phyloP scores from a whole-genome alignment of 2,329 filamentous ascomycete species.

The Botrytis medusae region DNA sequence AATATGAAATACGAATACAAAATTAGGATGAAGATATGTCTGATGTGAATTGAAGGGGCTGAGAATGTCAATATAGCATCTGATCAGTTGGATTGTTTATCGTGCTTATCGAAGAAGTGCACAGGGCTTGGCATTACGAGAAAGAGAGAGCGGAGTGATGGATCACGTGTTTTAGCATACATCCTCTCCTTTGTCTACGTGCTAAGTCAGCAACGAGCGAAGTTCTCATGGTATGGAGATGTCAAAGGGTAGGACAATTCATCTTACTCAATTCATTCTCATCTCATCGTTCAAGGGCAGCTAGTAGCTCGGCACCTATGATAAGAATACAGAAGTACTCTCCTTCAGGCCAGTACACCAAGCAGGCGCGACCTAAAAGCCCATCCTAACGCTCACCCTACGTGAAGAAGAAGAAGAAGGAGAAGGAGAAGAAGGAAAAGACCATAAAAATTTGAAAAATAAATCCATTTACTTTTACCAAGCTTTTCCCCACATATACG shows the following conservation, averaged over 20 bases:
- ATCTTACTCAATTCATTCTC: not conserved
- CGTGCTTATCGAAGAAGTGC: not conserved
- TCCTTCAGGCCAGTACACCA: not conserved
- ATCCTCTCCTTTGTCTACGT: not conserved
- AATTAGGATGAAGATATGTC: not conserved
- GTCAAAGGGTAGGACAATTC: not conserved
- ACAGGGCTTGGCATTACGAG: constrained; percentile 7
- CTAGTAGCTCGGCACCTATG: not conserved
- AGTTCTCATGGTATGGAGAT: not conserved
- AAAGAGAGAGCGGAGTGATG: not conserved
- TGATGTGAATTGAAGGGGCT: not conserved
- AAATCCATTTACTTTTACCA: not conserved
- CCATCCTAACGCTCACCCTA: not conserved
- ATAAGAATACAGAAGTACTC: not conserved
- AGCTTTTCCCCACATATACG: not conserved
- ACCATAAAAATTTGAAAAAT: not conserved
- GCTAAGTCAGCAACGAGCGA: not conserved
- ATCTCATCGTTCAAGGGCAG: not conserved
- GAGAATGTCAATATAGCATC: not conserved
- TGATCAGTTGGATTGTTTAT: not conserved
- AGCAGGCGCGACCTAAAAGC: not conserved
- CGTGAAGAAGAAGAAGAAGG: not conserved
- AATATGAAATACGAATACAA: not conserved
- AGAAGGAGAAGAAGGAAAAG: not conserved
- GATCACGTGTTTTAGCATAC: not conserved